Conservation (phyloP, 805 yeast genomes). For the Tetrapisispora namnaoensis region DNA sequence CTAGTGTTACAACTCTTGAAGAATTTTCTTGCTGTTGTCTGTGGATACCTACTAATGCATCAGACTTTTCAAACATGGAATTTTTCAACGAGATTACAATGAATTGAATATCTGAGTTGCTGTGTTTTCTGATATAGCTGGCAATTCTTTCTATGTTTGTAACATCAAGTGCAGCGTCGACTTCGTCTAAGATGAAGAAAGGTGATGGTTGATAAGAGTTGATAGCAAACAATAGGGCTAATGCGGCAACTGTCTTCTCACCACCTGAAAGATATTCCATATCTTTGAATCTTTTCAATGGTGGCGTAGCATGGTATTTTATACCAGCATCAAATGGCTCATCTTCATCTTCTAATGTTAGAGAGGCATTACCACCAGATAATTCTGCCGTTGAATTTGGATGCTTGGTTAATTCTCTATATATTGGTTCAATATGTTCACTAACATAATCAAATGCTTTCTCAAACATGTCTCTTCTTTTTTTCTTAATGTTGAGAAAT, state of each 20-base stretch:
- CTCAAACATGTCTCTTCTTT: constrained; percentile 55
- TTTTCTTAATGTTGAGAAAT: constrained; percentile 49
- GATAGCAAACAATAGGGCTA: constrained; percentile 83
- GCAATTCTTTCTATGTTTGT: constrained; percentile 82
- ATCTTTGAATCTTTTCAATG: constrained; percentile 83
- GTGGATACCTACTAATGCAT: constrained; percentile 86
- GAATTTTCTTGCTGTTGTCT: constrained; percentile 67
- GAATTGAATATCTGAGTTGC: constrained; percentile 75
- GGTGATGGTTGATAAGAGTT: constrained; percentile 91
- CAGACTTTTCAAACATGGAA: constrained; percentile 77
- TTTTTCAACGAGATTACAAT: constrained; percentile 89
- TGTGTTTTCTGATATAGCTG: constrained; percentile 65
- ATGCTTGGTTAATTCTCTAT: constrained; percentile 71
- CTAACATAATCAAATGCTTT: constrained; percentile 72
- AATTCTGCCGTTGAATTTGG: constrained; percentile 49
- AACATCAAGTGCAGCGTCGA: constrained; percentile 95
- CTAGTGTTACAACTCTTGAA: constrained; percentile 64
- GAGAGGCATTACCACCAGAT: constrained; percentile 86
- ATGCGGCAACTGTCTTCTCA: constrained; percentile 92
- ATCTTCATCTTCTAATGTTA: constrained; percentile 79
- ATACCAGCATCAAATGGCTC: constrained; percentile 81
- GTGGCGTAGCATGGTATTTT: constrained; percentile 92
- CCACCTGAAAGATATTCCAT: constrained; percentile 94
- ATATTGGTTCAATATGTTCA: constrained; percentile 58
- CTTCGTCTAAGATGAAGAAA: constrained; percentile 90